Conservation (phyloP, 768 basidiomycete genomes). For the Mycena vulgaris region DNA sequence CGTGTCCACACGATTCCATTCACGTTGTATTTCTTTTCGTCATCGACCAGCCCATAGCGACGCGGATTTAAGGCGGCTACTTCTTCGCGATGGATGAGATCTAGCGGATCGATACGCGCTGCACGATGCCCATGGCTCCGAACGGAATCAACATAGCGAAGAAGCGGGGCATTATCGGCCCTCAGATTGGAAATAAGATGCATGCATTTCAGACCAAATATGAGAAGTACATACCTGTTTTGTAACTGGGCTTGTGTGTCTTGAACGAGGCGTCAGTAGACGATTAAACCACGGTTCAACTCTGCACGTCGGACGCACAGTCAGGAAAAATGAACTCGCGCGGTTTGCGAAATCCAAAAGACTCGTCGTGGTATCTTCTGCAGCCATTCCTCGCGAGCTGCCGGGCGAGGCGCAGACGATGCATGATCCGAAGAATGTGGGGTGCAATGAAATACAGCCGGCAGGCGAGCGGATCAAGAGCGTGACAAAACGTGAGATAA, state of each 20-base stretch:
- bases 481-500: background rate
- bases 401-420: background rate
- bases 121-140: constrained; percentile 90
- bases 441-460: too few relatives aligned
- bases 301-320: constrained; percentile 62
- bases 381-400: background rate
- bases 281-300: background rate
- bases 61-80: constrained; percentile 80
- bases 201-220: background rate
- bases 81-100: constrained; percentile 88
- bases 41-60: constrained; percentile 81
- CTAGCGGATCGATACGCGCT: constrained; percentile 89
- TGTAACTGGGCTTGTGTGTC: constrained; percentile 35
- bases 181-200: constrained; percentile 50
- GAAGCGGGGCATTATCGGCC: constrained; percentile 81
- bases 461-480: background rate
- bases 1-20: constrained; percentile 88
- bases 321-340: constrained; percentile 78
- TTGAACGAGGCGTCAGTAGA: background rate
- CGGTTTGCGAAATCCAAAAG: constrained; percentile 82
- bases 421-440: background rate
- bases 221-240: constrained; percentile 23
- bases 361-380: constrained; percentile 81
- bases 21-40: constrained; percentile 72
- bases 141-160: constrained; percentile 92